Base-by-base conservation (phyloP, 1,284 basidiomycete genomes). In the Puccinia triticina region DNA sequence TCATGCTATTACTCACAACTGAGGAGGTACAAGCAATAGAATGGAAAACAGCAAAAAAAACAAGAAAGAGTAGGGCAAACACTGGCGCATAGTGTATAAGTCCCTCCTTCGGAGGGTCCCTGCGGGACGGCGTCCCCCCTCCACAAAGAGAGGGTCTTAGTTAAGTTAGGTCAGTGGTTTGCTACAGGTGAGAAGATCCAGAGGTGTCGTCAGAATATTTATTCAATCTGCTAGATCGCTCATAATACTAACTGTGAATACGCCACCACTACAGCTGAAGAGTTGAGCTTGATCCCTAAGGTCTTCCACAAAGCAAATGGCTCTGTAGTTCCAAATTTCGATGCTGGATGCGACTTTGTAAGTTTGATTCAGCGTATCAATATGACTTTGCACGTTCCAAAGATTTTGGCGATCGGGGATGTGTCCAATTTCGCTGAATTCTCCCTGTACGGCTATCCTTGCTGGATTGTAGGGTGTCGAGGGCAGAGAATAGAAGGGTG, bases 121-220 rank as follows among this genome's bases (percentile, higher is more conserved):
- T n/a, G n/a, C n/a, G n/a, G n/a, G n/a, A n/a, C n/a, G n/a, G n/a
- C n/a, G n/a, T n/a, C n/a, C n/a, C n/a, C n/a, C n/a, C n/a, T n/a
- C n/a, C n/a, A n/a, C n/a, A n/a, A n/a, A n/a, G n/a, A n/a, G n/a
- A n/a, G n/a, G n/a, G n/a, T n/a, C n/a, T n/a, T n/a, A n/a, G n/a
- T n/a, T n/a, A n/a, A n/a, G n/a, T n/a, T n/a, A n/a, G n/a, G 55
- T 81, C 79, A n/a, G 79, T 81, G 4, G 79, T 81, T 81, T 81
- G 79, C 79, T 81, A 34, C 34, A 34, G 48, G 29, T 61, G 37
- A 21, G 34, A 43, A 61, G 18, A 73, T 29, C 2, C n/a, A n/a
- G 26, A 37, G 48, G 3, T 2, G 48, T 50, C 10, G 48, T 50
- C 48, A 50, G 48, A 50, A 18, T 16, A n/a, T 21, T 16, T 18